Conservation (phyloP, 371 early-diverging fungal species). For the Circinella minor region DNA sequence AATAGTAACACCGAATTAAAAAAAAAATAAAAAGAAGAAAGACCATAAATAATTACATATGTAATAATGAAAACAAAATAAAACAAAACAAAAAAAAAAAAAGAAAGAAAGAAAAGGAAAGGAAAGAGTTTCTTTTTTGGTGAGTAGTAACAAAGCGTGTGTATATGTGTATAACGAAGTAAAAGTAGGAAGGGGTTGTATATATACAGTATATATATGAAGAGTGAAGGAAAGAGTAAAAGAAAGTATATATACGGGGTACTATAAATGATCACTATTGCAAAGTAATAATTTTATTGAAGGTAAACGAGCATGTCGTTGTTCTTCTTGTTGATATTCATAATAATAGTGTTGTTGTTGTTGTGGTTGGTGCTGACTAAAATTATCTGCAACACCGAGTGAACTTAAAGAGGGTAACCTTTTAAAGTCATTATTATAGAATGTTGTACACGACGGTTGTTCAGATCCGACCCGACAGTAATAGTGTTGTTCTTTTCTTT, state of each 20-base stretch:
- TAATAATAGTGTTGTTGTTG: background rate
- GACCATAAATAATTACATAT: too few species aligned
- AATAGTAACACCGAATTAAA: too few species aligned
- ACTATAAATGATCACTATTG: background rate
- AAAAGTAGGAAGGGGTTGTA: too few species aligned
- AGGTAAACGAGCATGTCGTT: background rate
- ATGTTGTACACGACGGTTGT: slow-evolving; percentile 1
- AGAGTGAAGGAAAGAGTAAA: background rate
- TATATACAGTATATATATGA: too few species aligned
- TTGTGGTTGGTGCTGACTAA: background rate
- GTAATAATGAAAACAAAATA: too few species aligned
- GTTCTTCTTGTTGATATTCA: background rate
- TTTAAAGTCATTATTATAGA: background rate
- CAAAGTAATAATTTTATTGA: slow-evolving; percentile 1
- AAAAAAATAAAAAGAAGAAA: too few species aligned
- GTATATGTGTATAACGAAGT: too few species aligned
- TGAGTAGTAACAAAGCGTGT: too few species aligned
- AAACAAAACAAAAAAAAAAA: too few species aligned
- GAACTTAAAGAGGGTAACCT: background rate
- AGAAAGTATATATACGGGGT: too few species aligned
- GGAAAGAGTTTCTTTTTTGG: too few species aligned
- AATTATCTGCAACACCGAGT: background rate
- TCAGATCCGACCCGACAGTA: background rate
- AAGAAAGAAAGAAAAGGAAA: too few species aligned
- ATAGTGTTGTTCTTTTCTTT: background rate